These are phyloP conservation scores for Pezicula radicicola DNA, from an alignment of 2,329 filamentous ascomycete species.

Conservation along the genomic window DNA sequence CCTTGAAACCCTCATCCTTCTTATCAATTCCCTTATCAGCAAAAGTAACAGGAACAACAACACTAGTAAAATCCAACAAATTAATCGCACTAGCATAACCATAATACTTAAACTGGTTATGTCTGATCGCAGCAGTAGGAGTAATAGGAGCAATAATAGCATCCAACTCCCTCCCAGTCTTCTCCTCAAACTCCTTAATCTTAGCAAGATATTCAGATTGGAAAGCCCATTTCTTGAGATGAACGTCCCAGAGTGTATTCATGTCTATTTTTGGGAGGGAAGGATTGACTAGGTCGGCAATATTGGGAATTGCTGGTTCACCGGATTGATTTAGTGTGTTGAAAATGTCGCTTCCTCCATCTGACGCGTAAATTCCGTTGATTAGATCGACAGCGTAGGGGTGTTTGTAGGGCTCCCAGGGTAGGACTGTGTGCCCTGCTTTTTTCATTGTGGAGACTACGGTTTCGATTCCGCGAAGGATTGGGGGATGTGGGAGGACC, in stretches of 20 bases:
- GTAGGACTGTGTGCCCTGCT: conserved; percentile 31
- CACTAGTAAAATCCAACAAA: conserved; percentile 30
- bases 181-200: conserved; percentile 22
- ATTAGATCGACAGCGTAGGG: conserved; percentile 23
- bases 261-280: conserved; percentile 16
- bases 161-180: conserved; percentile 27
- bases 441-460: conserved; percentile 27
- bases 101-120: conserved; percentile 20
- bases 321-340: conserved; percentile 19
- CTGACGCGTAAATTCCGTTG: conserved; percentile 21
- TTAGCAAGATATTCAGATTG: conserved; percentile 31
- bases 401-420: conserved; percentile 32
- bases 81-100: conserved; percentile 22
- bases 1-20: conserved; percentile 15
- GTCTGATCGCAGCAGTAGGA: conserved; percentile 29
- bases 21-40: conserved; percentile 36
- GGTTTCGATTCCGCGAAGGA: conserved; percentile 28
- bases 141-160: conserved; percentile 29
- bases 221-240: conserved; percentile 21
- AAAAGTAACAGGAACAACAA: conserved; percentile 39
- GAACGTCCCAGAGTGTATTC: conserved; percentile 19
- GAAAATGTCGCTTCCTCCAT: conserved; percentile 23
- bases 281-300: conserved; percentile 17
- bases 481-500: conserved; percentile 33
- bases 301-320: conserved; percentile 35